A percentile compares a stretch with the other conserved stretches of the same genome.
Conservation (phyloP, 2,329 filamentous ascomycete species). For the Microdochium trichocladiopsis region DNA sequence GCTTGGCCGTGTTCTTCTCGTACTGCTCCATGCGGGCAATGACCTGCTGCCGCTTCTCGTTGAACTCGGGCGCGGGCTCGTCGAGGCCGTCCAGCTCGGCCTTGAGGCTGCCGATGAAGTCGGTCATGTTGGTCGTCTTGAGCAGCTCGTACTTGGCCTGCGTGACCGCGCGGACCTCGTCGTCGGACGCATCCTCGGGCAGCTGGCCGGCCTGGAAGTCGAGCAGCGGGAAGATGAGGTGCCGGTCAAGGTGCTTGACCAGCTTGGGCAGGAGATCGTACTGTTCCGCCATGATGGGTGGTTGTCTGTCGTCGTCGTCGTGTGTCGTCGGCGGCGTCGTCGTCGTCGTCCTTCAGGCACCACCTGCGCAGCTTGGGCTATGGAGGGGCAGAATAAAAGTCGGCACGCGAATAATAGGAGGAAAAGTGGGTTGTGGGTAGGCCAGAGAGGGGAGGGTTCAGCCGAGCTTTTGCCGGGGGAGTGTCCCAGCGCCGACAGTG, state of each 20-base stretch:
- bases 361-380: not conserved
- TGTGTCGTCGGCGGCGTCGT: constrained; percentile 19
- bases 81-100: constrained; percentile 79
- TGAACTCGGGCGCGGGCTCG: constrained; percentile 76
- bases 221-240: constrained; percentile 92
- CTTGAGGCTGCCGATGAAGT: constrained; percentile 90
- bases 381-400: constrained; percentile 1
- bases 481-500: not conserved
- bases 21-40: constrained; percentile 74
- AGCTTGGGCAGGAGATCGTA: constrained; percentile 83
- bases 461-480: constrained; percentile 8
- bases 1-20: constrained; percentile 82
- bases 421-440: constrained; percentile 13
- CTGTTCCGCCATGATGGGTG: constrained; percentile 54
- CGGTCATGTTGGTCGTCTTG: constrained; percentile 97
- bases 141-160: constrained; percentile 89
- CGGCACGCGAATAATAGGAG: constrained; percentile 7
- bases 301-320: constrained; percentile 27
- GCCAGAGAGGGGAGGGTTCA: constrained; percentile 4
- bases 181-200: constrained; percentile 60
- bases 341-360: not conserved
- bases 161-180: constrained; percentile 61
- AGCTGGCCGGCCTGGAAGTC: constrained; percentile 84
- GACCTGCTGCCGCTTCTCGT: constrained; percentile 83
- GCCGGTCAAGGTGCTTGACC: constrained; percentile 86